phyloP scores from a whole-genome alignment of 345 rosid species.

The Jatropha curcas region DNA sequence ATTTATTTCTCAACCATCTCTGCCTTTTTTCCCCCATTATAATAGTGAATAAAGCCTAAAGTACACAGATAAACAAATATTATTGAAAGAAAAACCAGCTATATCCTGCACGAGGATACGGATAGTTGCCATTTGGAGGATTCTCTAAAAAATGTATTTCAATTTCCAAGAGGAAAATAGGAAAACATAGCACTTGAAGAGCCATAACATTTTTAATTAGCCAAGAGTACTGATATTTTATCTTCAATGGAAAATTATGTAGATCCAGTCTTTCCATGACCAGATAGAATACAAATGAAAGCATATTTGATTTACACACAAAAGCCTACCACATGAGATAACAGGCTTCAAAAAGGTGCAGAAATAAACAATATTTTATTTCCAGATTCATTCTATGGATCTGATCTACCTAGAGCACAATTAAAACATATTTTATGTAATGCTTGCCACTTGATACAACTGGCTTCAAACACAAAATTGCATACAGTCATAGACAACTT shows the following conservation, averaged over 20 bases:
- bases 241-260: not conserved
- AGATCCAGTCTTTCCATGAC: conserved; percentile 9
- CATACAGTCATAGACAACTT: not conserved
- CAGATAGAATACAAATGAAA: conserved; percentile 1
- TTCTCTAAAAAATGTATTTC: not conserved
- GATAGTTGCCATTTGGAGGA: too few relatives aligned
- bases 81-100: too few relatives aligned
- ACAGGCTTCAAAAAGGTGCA: not conserved
- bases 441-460: conserved; percentile 3
- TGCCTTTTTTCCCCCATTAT: not conserved
- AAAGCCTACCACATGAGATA: conserved; percentile 8
- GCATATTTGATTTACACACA: not conserved
- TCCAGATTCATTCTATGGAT: not conserved
- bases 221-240: not conserved
- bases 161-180: too few relatives aligned
- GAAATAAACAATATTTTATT: conserved; percentile 4
- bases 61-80: too few relatives aligned
- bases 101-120: too few relatives aligned
- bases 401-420: conserved; percentile 4
- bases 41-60: not conserved
- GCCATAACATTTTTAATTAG: too few relatives aligned
- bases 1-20: not conserved
- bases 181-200: not conserved
- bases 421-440: not conserved
- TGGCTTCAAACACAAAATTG: not conserved